Evolutionary conservation across 2,329 filamentous ascomycete species (phyloP).

Genomic region (Microthyrium microscopicum): DNA sequence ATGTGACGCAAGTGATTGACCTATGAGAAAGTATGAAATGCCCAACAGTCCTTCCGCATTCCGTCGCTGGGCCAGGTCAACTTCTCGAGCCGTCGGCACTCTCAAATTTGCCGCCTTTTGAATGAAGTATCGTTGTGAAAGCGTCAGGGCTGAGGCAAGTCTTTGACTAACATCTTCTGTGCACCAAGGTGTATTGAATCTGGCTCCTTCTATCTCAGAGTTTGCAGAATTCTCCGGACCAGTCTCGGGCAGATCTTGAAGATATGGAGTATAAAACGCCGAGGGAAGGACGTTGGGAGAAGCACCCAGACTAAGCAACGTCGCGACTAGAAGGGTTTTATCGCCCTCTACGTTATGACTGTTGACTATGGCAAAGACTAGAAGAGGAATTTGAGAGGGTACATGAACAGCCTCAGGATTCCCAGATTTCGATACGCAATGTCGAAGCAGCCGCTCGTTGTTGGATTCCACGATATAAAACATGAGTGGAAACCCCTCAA

Average conservation of each 20-base stretch:
- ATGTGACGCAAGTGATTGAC: conserved; percentile 17
- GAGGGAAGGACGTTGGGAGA: conserved; percentile 13
- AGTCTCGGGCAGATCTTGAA: conserved; percentile 11
- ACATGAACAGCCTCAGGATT: conserved; percentile 10
- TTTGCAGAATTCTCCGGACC: conserved; percentile 9
- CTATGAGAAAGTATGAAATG: conserved; percentile 20
- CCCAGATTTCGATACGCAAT: conserved; percentile 12
- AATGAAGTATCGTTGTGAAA: conserved; percentile 19
- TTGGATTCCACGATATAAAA: conserved; percentile 16
- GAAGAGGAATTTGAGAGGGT: conserved; percentile 13
- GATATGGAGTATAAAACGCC: conserved; percentile 13
- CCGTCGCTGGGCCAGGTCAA: conserved; percentile 14
- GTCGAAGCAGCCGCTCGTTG: conserved; percentile 13
- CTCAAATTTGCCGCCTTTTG: conserved; percentile 13
- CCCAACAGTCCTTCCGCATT: conserved; percentile 16
- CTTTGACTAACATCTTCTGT: conserved; percentile 10
- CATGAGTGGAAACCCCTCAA: conserved; percentile 13
- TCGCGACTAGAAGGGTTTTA: conserved; percentile 14
- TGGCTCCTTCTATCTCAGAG: conserved; percentile 8
- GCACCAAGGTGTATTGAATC: conserved; percentile 15
- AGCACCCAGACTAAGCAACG: conserved; percentile 18
- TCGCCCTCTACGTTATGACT: conserved; percentile 12
- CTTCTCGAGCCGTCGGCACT: conserved; percentile 12
- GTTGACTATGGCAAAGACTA: conserved; percentile 18
- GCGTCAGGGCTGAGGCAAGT: conserved; percentile 15